Evolutionary conservation across 2,329 filamentous ascomycete genomes (phyloP).

Genomic region (Pseudogymnoascus pannorum): DNA sequence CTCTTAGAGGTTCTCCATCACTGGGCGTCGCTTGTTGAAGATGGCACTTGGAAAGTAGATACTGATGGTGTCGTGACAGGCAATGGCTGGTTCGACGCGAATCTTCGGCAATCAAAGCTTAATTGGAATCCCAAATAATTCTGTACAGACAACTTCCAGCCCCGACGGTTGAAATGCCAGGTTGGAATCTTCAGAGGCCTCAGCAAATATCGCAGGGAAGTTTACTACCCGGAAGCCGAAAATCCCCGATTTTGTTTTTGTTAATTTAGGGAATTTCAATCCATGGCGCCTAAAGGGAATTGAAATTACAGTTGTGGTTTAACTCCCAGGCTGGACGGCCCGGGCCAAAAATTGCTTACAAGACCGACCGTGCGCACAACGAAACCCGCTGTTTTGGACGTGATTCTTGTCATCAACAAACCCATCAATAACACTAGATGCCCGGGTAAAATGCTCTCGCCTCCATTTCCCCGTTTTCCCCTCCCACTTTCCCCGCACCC

Average conservation of each 20-base stretch:
- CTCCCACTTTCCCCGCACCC: background rate
- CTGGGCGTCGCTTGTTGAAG: background rate
- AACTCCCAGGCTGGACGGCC: background rate
- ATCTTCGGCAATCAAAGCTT: constrained; percentile 4
- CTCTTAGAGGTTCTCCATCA: background rate
- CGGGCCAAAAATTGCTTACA: background rate
- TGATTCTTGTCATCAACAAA: background rate
- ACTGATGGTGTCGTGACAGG: background rate
- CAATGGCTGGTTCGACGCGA: background rate
- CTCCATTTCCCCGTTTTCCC: background rate
- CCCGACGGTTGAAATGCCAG: background rate
- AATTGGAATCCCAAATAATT: background rate
- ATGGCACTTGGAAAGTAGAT: background rate
- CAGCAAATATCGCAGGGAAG: background rate
- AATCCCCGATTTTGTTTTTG: background rate
- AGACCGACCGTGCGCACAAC: background rate
- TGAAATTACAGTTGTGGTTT: background rate
- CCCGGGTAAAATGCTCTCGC: background rate
- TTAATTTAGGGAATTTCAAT: background rate
- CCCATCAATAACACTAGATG: background rate
- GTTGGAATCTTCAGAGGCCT: background rate
- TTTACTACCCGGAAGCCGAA: background rate
- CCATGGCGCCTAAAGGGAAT: background rate
- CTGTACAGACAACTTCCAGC: background rate
- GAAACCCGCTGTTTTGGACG: background rate